Percentiles rank a stretch among this genome's conserved stretches.
phyloP scores from a whole-genome alignment of 192 early-diverging fungal species.

The Phycomyces blakesleeanus region DNA sequence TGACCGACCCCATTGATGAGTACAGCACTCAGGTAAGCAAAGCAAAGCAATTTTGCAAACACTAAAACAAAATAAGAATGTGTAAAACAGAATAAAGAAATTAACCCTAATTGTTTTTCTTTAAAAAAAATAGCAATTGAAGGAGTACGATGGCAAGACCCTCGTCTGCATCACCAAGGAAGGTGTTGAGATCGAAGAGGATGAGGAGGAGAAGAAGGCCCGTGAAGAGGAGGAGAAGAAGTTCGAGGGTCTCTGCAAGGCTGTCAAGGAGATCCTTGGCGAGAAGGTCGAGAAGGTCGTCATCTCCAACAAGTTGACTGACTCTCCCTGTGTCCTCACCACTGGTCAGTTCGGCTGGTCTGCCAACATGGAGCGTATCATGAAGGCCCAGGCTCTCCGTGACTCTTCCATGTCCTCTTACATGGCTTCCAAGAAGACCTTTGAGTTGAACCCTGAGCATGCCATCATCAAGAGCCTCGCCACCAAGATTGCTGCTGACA shows the following conservation, averaged over 20 bases:
- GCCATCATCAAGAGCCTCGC: conserved; percentile 93
- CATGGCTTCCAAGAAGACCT: conserved; percentile 99
- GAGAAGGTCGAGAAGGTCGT: conserved; percentile 91
- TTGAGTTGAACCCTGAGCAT: conserved; percentile 97
- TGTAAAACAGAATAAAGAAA: no score
- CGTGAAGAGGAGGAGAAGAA: conserved; percentile 91
- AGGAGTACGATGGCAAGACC: conserved; percentile 99
- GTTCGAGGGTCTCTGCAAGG: conserved; percentile 84
- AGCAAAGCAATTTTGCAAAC: no score
- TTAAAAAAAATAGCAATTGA: no score
- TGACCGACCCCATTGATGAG: conserved; percentile 99
- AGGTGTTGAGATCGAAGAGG: conserved; percentile 97
- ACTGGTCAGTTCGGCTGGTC: conserved; percentile 99
- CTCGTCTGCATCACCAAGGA: conserved; percentile 98
- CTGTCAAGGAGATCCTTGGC: conserved; percentile 97
- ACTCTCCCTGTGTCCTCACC: conserved; percentile 97
- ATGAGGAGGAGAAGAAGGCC: conserved; percentile 96
- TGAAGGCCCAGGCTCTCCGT: conserved; percentile 99
- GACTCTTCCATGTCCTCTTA: conserved; percentile 98
- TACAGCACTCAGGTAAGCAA: conserved; percentile 96
- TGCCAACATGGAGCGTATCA: conserved; percentile 99
- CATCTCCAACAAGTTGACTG: conserved; percentile 92
- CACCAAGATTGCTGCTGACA: conserved; percentile 88
- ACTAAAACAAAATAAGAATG: no score
- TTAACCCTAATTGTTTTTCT: no score